These are phyloP conservation scores for Candida ascalaphidarum DNA, from an alignment of 805 yeast genomes.

Conservation along the genomic window DNA sequence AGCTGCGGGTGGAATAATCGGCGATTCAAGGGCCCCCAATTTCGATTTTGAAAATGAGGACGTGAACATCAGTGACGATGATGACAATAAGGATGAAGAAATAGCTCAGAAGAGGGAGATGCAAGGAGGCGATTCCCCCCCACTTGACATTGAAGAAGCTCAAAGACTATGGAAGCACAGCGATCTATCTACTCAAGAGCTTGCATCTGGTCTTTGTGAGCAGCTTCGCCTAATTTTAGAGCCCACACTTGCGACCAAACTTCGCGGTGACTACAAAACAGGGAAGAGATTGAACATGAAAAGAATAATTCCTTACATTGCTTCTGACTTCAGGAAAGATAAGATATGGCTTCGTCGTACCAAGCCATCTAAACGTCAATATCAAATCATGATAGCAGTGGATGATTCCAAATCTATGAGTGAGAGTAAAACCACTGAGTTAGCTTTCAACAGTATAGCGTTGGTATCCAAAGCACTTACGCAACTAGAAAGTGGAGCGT, in stretches of 20 bases:
- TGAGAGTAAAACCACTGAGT: constrained; percentile 79
- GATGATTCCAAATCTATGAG: constrained; percentile 98
- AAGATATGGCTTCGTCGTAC: constrained; percentile 97
- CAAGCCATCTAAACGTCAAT: constrained; percentile 94
- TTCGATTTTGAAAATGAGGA: constrained; percentile 9
- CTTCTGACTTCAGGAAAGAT: constrained; percentile 94
- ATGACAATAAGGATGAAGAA: constrained; percentile 10
- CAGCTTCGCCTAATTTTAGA: constrained; percentile 88
- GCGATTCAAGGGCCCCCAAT: constrained; percentile 9
- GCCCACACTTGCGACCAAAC: constrained; percentile 93
- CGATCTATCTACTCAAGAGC: constrained; percentile 78
- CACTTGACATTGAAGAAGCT: constrained; percentile 55
- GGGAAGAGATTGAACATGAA: constrained; percentile 97
- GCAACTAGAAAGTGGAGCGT: constrained; percentile 89
- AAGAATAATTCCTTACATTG: constrained; percentile 94
- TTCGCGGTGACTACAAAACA: constrained; percentile 92
- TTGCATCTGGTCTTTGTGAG: constrained; percentile 83
- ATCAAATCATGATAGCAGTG: constrained; percentile 94
- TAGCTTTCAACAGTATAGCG: constrained; percentile 92
- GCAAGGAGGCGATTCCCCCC: constrained; percentile 23
- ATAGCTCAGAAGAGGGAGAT: constrained; percentile 6
- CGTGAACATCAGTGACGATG: constrained; percentile 10
- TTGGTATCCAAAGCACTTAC: constrained; percentile 89
- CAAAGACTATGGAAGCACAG: constrained; percentile 74
- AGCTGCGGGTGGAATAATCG: constrained; percentile 17